Percentiles rank a stretch among this genome's conserved stretches.
Evolutionary conservation across 441 rosid species (phyloP).

Genomic region (Gossypium gossypioides): DNA sequence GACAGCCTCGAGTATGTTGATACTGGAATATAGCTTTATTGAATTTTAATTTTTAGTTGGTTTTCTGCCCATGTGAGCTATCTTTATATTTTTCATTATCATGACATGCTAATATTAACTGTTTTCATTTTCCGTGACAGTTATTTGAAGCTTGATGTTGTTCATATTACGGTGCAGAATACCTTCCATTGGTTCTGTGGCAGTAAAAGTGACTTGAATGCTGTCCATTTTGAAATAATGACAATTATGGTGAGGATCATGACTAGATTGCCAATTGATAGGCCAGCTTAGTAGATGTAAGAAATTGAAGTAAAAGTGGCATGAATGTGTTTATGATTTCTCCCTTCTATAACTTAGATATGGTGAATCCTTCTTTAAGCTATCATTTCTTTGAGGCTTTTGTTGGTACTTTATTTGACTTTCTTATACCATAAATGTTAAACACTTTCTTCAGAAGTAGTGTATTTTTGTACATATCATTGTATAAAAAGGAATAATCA

Average conservation of each 20-base stretch:
- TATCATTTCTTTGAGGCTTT: neutral
- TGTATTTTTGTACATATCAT: neutral
- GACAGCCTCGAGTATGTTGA: conserved; percentile 79
- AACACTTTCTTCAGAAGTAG: neutral
- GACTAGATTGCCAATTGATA: conserved; percentile 9
- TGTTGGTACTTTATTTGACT: neutral
- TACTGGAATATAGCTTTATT: conserved; percentile 16
- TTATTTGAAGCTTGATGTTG: conserved; percentile 93
- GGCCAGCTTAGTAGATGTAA: conserved; percentile 10
- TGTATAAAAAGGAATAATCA: neutral
- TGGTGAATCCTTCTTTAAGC: neutral
- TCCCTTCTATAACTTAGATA: neutral
- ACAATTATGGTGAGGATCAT: conserved; percentile 63
- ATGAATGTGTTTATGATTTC: neutral
- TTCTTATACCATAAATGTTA: neutral
- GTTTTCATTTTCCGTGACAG: conserved; percentile 35
- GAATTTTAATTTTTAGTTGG: conserved; percentile 1
- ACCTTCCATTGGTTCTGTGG: conserved; percentile 84
- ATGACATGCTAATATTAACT: conserved; percentile 4
- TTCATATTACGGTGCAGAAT: conserved; percentile 79
- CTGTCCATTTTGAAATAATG: conserved; percentile 78
- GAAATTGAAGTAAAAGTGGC: conserved; percentile 1
- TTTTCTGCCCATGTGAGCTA: neutral
- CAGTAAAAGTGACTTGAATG: conserved; percentile 62
- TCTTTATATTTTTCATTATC: conserved; percentile 6